These are phyloP conservation scores for Aegilops speltoides DNA, from an alignment of 176 grass and related monocot species.

Conservation along the genomic window DNA sequence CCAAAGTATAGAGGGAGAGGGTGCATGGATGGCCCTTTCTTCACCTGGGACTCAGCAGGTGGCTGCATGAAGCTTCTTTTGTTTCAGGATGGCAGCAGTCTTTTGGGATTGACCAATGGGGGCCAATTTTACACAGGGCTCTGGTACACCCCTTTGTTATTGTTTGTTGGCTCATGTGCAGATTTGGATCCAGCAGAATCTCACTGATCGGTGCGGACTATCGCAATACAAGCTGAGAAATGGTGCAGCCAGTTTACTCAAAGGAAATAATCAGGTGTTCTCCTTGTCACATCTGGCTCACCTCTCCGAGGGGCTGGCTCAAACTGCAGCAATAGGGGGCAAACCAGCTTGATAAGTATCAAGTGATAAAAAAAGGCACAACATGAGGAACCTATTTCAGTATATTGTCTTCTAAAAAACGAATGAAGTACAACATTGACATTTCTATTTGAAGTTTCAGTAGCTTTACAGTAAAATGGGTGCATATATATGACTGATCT, in stretches of 20 bases:
- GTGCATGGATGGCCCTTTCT: constrained; percentile 25
- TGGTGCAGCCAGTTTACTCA: constrained; percentile 21
- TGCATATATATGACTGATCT: not conserved
- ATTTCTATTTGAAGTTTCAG: too few species aligned
- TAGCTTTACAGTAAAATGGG: too few species aligned
- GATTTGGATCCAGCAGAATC: constrained; percentile 35
- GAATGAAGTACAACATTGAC: too few species aligned
- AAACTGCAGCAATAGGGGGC: constrained; percentile 33
- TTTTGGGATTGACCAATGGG: constrained; percentile 21
- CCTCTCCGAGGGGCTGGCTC: constrained; percentile 84
- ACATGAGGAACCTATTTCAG: not conserved
- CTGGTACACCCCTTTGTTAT: constrained; percentile 32
- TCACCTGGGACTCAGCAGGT: constrained; percentile 28
- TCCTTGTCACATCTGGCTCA: constrained; percentile 78
- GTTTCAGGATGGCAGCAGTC: constrained; percentile 30
- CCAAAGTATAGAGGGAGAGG: not conserved
- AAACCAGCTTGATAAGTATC: not conserved
- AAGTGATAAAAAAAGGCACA: not conserved
- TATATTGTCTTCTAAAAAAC: not conserved
- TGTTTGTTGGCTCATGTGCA: constrained; percentile 34
- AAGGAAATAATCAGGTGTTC: constrained; percentile 90
- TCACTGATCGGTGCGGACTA: constrained; percentile 1
- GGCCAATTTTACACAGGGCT: constrained; percentile 25
- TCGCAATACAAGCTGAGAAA: constrained; percentile 18
- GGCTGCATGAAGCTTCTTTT: constrained; percentile 9